Evolutionary conservation across 2,329 filamentous ascomycete genomes (phyloP).

Genomic region (Stachybotrys chartarum): DNA sequence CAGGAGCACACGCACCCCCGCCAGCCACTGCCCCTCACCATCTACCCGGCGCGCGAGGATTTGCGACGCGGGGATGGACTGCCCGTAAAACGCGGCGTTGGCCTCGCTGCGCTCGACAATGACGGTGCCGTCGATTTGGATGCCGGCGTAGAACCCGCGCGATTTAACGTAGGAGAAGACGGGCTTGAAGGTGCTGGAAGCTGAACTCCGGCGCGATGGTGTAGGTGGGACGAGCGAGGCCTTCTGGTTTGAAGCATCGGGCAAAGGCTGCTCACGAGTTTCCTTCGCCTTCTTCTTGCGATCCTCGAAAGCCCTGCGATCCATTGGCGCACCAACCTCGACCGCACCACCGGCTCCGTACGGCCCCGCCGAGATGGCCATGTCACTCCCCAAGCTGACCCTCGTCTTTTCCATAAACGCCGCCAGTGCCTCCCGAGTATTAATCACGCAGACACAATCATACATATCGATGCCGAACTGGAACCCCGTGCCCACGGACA

Average conservation of each 20-base stretch:
- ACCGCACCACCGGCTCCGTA: slow-evolving; percentile 67
- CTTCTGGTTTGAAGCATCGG: not conserved
- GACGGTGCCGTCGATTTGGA: slow-evolving; percentile 81
- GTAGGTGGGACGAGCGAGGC: not conserved
- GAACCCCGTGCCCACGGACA: slow-evolving; percentile 73
- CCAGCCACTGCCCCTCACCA: slow-evolving; percentile 21
- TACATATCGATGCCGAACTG: slow-evolving; percentile 80
- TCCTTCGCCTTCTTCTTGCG: slow-evolving; percentile 41
- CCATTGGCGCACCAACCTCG: slow-evolving; percentile 41
- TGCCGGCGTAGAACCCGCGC: slow-evolving; percentile 78
- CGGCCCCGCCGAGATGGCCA: slow-evolving; percentile 65
- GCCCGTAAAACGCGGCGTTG: slow-evolving; percentile 79
- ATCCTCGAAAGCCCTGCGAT: slow-evolving; percentile 17
- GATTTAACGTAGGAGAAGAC: slow-evolving; percentile 76
- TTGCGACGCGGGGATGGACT: slow-evolving; percentile 38
- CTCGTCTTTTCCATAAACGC: slow-evolving; percentile 69
- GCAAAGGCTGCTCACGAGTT: not conserved
- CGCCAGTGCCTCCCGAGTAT: slow-evolving; percentile 65
- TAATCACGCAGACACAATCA: slow-evolving; percentile 83
- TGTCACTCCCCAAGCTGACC: slow-evolving; percentile 70
- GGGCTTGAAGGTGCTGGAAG: slow-evolving; percentile 24
- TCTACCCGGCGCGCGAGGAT: slow-evolving; percentile 38
- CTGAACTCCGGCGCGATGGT: slow-evolving; percentile 16
- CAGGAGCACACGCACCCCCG: slow-evolving; percentile 20
- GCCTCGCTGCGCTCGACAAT: slow-evolving; percentile 82